Evolutionary conservation across 305 asterid genomes (phyloP).

Genomic region (Fraxinus sp.): DNA sequence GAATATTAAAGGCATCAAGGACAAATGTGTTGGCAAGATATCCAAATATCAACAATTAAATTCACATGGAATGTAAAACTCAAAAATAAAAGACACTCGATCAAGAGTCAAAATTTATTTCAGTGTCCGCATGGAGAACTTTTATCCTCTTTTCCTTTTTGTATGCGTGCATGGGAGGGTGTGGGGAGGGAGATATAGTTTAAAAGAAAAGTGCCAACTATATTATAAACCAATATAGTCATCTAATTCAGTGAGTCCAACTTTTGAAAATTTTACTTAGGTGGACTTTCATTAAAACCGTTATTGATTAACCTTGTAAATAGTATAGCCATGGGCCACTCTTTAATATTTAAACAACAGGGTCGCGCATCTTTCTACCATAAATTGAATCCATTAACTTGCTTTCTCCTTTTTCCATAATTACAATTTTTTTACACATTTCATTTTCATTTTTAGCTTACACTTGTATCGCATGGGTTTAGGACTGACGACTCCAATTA

Average conservation of each 20-base stretch:
- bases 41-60: not conserved
- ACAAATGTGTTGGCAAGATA: constrained; percentile 12
- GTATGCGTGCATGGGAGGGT: not conserved
- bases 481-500: not conserved
- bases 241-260: not conserved
- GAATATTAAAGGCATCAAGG: constrained; percentile 18
- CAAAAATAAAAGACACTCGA: not conserved
- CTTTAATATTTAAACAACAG: not conserved
- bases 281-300: not conserved
- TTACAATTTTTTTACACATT: not conserved
- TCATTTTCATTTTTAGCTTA: not conserved
- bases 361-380: not conserved
- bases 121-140: not conserved
- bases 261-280: not conserved
- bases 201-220: not conserved
- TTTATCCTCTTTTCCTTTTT: not conserved
- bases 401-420: not conserved
- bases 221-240: constrained; percentile 2
- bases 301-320: not conserved
- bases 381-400: constrained; percentile 4
- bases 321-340: not conserved
- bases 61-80: not conserved
- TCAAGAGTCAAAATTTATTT: constrained; percentile 3
- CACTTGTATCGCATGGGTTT: not conserved
- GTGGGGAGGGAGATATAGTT: not conserved